phyloP scores from a whole-genome alignment of 139 green algal species.

The Closterium sp. region DNA sequence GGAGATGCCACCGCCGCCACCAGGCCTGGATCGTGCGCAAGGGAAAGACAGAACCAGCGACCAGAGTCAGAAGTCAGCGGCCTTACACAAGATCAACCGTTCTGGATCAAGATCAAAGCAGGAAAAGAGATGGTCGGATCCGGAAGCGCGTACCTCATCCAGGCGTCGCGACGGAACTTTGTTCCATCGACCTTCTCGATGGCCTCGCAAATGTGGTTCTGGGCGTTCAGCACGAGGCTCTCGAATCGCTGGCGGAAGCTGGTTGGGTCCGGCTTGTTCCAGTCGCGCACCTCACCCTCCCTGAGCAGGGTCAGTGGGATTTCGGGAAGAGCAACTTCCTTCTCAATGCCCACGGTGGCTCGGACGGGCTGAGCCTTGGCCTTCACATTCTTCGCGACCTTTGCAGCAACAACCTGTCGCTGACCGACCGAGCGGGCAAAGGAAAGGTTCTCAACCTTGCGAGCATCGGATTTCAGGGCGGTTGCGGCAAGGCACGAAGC shows the following conservation, averaged over 20 bases:
- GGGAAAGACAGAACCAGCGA: background rate
- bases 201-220: constrained; percentile 84
- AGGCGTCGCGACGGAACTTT: constrained; percentile 90
- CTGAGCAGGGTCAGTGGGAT: constrained; percentile 52
- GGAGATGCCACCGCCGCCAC: constrained; percentile 92
- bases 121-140: no score
- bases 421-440: background rate
- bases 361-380: background rate
- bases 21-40: constrained; percentile 53
- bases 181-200: constrained; percentile 84
- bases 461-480: background rate
- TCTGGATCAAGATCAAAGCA: no score
- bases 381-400: background rate
- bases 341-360: constrained; percentile 48
- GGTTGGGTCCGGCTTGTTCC: constrained; percentile 20
- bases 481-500: background rate
- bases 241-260: constrained; percentile 83
- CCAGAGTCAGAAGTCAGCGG: no score
- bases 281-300: constrained; percentile 1
- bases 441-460: background rate
- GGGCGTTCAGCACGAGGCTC: constrained; percentile 73
- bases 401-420: background rate
- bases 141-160: constrained; percentile 61
- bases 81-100: no score
- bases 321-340: constrained; percentile 54